Conservation (phyloP, 495 filamentous ascomycete species). For the Podospora tetraspora region DNA sequence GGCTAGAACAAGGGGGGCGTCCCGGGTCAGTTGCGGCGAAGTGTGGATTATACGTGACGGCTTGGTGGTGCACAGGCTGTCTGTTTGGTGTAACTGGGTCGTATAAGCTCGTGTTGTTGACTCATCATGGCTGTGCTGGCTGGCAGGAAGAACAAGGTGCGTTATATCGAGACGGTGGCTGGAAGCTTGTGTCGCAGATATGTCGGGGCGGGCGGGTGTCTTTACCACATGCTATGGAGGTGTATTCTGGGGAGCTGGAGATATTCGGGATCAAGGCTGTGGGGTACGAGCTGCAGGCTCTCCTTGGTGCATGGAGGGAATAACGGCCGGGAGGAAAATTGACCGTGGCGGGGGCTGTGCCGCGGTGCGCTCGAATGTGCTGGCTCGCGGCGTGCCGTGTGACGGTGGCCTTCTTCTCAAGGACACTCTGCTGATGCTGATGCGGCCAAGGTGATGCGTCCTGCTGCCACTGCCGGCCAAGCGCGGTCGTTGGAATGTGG, state of each 20-base stretch:
- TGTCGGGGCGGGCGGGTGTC: not conserved
- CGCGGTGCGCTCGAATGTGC: not conserved
- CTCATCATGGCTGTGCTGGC: constrained; percentile 24
- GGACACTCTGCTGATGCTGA: not conserved
- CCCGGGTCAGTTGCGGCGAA: not conserved
- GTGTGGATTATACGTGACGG: constrained; percentile 9
- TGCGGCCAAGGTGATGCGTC: not conserved
- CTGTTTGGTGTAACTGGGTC: constrained; percentile 5
- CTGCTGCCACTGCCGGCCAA: not conserved
- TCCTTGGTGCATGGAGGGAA: not conserved
- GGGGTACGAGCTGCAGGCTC: not conserved
- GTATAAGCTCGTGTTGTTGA: constrained; percentile 9
- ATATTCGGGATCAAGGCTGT: not conserved
- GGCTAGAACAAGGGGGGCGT: not conserved
- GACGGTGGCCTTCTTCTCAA: not conserved
- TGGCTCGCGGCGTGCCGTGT: not conserved
- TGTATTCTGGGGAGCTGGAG: not conserved
- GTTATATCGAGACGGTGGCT: not conserved
- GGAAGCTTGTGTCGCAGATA: constrained; percentile 1
- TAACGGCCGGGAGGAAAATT: not conserved
- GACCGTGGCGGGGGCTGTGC: not conserved
- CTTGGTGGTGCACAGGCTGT: not conserved
- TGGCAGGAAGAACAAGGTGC: constrained; percentile 1
- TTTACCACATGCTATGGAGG: not conserved
- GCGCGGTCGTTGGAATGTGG: not conserved